phyloP scores from a whole-genome alignment of 1,139 yeast species.

The Hyphopichia khmerensis region DNA sequence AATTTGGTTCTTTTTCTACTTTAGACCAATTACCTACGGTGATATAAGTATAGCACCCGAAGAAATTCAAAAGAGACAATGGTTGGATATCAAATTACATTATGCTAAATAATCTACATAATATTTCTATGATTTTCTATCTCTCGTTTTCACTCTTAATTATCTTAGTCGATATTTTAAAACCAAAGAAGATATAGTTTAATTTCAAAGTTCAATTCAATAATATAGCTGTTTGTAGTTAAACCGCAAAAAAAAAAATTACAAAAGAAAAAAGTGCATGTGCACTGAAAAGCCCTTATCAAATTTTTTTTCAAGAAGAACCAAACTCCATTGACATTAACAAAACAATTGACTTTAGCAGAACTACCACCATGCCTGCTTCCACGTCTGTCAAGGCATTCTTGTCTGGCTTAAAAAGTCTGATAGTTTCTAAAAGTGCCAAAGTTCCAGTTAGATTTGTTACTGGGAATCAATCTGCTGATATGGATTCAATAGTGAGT shows the following conservation, averaged over 20 bases:
- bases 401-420: constrained; percentile 18
- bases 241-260: too few species aligned
- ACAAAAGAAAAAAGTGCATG: too few species aligned
- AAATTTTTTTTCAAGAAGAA: too few species aligned
- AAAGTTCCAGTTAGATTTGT: constrained; percentile 45
- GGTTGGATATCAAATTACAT: constrained; percentile 80
- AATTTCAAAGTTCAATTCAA: too few species aligned
- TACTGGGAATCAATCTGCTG: constrained; percentile 83
- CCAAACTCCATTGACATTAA: too few species aligned
- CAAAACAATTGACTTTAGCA: too few species aligned
- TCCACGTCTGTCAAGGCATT: constrained; percentile 22
- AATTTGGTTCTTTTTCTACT: constrained; percentile 66
- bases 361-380: constrained; percentile 1
- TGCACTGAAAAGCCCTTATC: too few species aligned
- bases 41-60: constrained; percentile 59
- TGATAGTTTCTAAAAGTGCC: constrained; percentile 13
- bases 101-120: not conserved
- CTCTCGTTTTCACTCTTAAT: not conserved
- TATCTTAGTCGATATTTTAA: too few species aligned
- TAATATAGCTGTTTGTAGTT: too few species aligned
- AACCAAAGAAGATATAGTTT: too few species aligned
- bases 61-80: constrained; percentile 72
- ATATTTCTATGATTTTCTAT: not conserved
- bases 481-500: constrained; percentile 81
- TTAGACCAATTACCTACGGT: constrained; percentile 87